Base-by-base conservation (phyloP, 1,284 basidiomycete genomes). In the Lentinula novae-zelandiae region DNA sequence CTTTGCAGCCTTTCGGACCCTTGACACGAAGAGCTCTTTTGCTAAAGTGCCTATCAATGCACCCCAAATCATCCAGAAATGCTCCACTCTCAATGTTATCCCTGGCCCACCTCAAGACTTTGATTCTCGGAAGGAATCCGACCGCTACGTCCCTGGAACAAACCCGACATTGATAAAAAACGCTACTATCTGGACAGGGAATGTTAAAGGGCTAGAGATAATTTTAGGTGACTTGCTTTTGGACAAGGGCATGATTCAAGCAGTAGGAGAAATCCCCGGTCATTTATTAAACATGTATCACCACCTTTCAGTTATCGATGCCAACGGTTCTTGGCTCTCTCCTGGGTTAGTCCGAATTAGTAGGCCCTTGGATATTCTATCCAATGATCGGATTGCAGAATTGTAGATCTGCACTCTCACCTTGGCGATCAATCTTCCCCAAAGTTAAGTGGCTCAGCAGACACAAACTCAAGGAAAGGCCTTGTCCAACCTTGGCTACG, bases 151-250 rank as follows among this genome's bases (percentile, higher is more conserved):
- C 33, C 67, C 74, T 7, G 87, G 85, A 6, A 90, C 90, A 0
- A 77, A 76, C 22, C 75, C 88, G 4, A 84, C 84, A 2, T 77
- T 90, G 64, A 82, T 95, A 63, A 80, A 78, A 70, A 95, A 95
- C 69, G 93, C 86, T 13, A 92, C 85, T 0, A 79, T 96, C n/a
- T 94, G 92, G 92, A 94, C 92, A 0, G 92, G 92, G 50, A 79
- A 79, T 53, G 72, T 82, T 38, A 77, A 83, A 46, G 88, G 87
- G 2, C 75, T 78, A 34, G 86, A 93, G 70, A 77, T 92, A 39
- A 69, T 92, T 20, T 3, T 51, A 40, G 71, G 79, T 10, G 83
- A 87, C 65, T 62, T 89, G 12, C 70, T 85, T 3, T 69, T 89
- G 7, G 81, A 84, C 64, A 76, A 78, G 27, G 86, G 86, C 7